Conservation (phyloP, 2,329 filamentous ascomycete genomes). For the Stagonosporopsis rhizophila region DNA sequence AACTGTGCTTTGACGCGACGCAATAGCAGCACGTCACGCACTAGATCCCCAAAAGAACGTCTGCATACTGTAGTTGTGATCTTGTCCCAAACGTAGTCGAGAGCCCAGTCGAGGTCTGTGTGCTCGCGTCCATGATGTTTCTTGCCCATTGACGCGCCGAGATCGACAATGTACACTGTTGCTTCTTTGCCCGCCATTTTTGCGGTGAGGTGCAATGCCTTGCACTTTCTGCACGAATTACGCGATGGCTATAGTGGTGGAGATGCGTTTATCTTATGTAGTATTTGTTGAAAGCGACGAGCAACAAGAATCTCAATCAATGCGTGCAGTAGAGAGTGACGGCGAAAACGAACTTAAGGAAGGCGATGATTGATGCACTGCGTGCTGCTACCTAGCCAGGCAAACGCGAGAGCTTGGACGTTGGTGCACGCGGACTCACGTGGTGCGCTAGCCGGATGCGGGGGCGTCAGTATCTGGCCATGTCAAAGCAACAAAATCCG, state of each 20-base stretch:
- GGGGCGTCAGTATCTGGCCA: neutral
- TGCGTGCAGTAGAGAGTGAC: neutral
- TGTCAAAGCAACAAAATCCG: neutral
- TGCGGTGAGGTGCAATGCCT: constrained; percentile 3
- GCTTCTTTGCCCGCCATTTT: constrained; percentile 94
- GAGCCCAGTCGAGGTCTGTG: constrained; percentile 85
- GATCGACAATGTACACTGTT: constrained; percentile 88
- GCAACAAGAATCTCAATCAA: neutral
- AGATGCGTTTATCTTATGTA: too few species aligned
- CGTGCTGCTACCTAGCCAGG: constrained; percentile 31
- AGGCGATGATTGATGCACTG: constrained; percentile 1
- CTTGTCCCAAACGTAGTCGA: constrained; percentile 96
- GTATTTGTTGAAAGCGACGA: neutral
- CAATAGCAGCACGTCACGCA: constrained; percentile 16
- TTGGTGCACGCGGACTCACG: constrained; percentile 9
- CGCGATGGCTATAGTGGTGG: neutral
- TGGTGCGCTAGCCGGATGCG: constrained; percentile 4
- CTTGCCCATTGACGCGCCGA: constrained; percentile 84
- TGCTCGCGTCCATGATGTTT: constrained; percentile 73
- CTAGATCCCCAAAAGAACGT: constrained; percentile 32
- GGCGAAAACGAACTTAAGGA: neutral
- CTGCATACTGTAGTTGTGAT: constrained; percentile 73
- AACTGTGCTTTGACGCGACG: neutral
- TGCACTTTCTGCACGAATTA: constrained; percentile 8
- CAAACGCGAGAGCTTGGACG: constrained; percentile 34